phyloP scores from a whole-genome alignment of 176 grass and related monocot species.

The Pontederia crassipes region DNA sequence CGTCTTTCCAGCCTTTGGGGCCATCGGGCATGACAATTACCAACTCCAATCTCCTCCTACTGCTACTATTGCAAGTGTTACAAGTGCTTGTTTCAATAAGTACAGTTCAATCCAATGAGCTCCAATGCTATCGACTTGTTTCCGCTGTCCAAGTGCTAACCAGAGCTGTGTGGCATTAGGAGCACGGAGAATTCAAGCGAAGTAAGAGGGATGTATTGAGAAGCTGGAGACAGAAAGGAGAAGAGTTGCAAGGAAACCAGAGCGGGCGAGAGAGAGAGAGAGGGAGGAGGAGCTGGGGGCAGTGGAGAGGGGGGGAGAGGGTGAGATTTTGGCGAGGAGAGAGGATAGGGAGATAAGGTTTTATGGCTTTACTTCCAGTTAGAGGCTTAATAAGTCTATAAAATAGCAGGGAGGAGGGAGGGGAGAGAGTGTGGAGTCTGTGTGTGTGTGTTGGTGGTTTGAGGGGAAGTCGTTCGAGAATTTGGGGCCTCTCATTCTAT shows the following conservation, averaged over 20 bases:
- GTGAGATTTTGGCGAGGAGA: constrained; percentile 18
- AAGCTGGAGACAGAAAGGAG: too few species aligned
- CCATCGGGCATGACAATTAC: constrained; percentile 3
- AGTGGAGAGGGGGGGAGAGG: background rate
- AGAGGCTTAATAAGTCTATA: constrained; percentile 4
- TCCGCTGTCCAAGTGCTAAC: too few species aligned
- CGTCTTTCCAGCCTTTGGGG: too few species aligned
- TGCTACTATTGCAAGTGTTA: constrained; percentile 1
- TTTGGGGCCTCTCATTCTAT: constrained; percentile 35
- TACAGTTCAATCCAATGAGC: background rate
- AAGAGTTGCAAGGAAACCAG: too few species aligned
- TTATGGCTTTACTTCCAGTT: constrained; percentile 5
- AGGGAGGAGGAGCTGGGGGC: background rate
- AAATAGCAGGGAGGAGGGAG: background rate
- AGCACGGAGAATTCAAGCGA: background rate
- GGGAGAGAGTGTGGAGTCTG: background rate
- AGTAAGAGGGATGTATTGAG: background rate
- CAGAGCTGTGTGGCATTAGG: too few species aligned
- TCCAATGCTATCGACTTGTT: too few species aligned
- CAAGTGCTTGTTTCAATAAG: background rate
- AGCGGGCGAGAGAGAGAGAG: background rate
- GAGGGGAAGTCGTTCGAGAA: constrained; percentile 6
- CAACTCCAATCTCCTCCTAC: background rate
- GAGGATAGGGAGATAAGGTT: constrained; percentile 37
- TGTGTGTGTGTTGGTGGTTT: background rate